Evolutionary conservation across 2,329 filamentous ascomycete genomes (phyloP).

Genomic region (Xylariaceae sp.): DNA sequence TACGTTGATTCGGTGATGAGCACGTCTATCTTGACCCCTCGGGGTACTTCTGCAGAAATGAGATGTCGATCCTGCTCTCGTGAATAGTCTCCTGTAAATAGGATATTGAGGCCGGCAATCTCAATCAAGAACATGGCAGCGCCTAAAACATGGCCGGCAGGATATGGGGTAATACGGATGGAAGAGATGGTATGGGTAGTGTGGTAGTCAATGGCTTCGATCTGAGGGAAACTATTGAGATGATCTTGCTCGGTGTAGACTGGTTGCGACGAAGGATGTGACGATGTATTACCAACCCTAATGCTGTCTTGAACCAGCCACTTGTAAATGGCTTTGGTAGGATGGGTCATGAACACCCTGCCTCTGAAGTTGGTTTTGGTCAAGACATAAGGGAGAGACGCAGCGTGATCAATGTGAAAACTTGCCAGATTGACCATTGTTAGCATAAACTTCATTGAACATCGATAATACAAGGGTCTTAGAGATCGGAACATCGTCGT

Average conservation of each 20-base stretch:
- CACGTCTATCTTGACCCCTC: constrained; percentile 86
- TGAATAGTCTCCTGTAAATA: constrained; percentile 98
- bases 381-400: constrained; percentile 93
- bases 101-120: constrained; percentile 91
- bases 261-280: constrained; percentile 62
- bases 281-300: constrained; percentile 71
- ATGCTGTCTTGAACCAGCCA: constrained; percentile 98
- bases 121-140: constrained; percentile 98
- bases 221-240: constrained; percentile 84
- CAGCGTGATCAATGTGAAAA: constrained; percentile 98
- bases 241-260: constrained; percentile 96
- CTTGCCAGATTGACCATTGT: constrained; percentile 51
- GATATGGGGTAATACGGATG: constrained; percentile 94
- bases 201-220: constrained; percentile 97
- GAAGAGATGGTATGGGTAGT: constrained; percentile 96
- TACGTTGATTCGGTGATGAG: constrained; percentile 98
- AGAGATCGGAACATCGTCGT: constrained; percentile 9
- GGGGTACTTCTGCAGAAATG: constrained; percentile 86
- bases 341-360: constrained; percentile 97
- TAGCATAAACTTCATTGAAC: constrained; percentile 19
- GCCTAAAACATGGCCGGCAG: constrained; percentile 94
- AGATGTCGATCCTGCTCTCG: constrained; percentile 93
- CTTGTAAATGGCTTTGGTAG: constrained; percentile 99
- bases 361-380: constrained; percentile 98
- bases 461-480: background rate